Conservation (phyloP, 345 rosid genomes). For the Ceriops zippeliana region DNA sequence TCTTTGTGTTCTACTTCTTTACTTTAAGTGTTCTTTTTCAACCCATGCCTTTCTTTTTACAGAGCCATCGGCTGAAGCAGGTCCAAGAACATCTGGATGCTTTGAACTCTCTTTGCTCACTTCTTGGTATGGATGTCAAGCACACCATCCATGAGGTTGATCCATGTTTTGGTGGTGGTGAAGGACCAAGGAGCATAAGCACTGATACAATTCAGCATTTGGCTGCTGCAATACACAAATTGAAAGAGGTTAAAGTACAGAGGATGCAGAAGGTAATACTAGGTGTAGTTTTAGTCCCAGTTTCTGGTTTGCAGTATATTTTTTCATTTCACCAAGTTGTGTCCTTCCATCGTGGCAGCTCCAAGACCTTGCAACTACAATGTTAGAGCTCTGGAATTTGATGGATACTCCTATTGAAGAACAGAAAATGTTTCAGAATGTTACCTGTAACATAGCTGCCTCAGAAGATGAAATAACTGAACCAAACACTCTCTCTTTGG, state of each 20-base stretch:
- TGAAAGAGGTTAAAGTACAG: conserved; percentile 48
- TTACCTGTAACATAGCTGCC: conserved; percentile 93
- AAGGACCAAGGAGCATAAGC: conserved; percentile 42
- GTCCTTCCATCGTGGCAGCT: conserved; percentile 48
- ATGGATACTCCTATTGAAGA: conserved; percentile 98
- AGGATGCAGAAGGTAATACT: conserved; percentile 55
- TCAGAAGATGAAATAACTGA: conserved; percentile 86
- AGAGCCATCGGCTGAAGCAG: conserved; percentile 47
- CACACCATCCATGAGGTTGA: conserved; percentile 40
- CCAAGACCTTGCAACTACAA: conserved; percentile 90
- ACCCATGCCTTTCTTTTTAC: conserved; percentile 7
- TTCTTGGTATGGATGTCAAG: conserved; percentile 58
- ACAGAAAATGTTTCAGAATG: conserved; percentile 81
- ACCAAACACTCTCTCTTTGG: conserved; percentile 78
- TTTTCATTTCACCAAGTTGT: conserved; percentile 9
- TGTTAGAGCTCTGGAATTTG: conserved; percentile 94
- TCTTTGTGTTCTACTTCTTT: background rate
- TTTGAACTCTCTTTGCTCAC: conserved; percentile 45
- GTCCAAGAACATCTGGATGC: conserved; percentile 39
- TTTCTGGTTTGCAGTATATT: background rate
- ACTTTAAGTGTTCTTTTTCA: background rate
- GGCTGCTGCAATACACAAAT: conserved; percentile 40
- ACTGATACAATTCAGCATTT: conserved; percentile 43
- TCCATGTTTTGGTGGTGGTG: conserved; percentile 37
- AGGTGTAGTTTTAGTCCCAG: conserved; percentile 10